These are phyloP conservation scores for Nakazawaea molendinolei DNA, from an alignment of 805 yeast genomes.

Conservation along the genomic window DNA sequence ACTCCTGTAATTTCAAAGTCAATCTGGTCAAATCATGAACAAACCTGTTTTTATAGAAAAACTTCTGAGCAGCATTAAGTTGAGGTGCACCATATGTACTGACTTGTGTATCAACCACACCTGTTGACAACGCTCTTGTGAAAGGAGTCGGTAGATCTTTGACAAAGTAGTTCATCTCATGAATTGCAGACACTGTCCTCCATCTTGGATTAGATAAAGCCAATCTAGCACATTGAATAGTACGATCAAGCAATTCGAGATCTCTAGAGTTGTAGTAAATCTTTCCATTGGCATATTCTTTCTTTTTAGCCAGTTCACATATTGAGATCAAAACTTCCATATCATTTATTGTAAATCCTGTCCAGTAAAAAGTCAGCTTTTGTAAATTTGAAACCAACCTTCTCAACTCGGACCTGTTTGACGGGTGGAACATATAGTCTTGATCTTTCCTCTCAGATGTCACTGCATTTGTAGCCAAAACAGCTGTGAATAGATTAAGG, in stretches of 20 bases:
- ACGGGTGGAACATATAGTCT: constrained; percentile 67
- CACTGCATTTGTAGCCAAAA: constrained; percentile 66
- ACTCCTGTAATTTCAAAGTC: constrained; percentile 24
- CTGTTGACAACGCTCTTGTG: constrained; percentile 36
- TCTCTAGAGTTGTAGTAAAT: constrained; percentile 32
- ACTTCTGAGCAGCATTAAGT: constrained; percentile 41
- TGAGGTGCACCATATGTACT: constrained; percentile 59
- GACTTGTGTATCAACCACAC: constrained; percentile 26
- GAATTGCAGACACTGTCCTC: constrained; percentile 51
- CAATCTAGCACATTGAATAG: constrained; percentile 36
- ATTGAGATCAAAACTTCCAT: constrained; percentile 45
- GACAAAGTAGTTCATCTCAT: constrained; percentile 60
- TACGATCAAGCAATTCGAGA: constrained; percentile 30
- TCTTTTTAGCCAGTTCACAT: constrained; percentile 36
- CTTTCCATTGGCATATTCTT: constrained; percentile 16
- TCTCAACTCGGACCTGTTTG: constrained; percentile 46
- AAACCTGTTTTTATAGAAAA: constrained; percentile 47
- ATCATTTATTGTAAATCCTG: constrained; percentile 59
- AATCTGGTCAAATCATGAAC: constrained; percentile 24
- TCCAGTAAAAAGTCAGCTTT: constrained; percentile 69
- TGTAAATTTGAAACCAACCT: constrained; percentile 55
- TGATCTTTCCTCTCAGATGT: constrained; percentile 61
- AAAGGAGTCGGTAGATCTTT: constrained; percentile 36
- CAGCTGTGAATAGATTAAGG: constrained; percentile 58
- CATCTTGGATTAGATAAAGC: constrained; percentile 50